Percentiles rank a stretch among this genome's conserved stretches.
phyloP scores from a whole-genome alignment of 2,329 filamentous ascomycete species.

The Colletotrichum musae region DNA sequence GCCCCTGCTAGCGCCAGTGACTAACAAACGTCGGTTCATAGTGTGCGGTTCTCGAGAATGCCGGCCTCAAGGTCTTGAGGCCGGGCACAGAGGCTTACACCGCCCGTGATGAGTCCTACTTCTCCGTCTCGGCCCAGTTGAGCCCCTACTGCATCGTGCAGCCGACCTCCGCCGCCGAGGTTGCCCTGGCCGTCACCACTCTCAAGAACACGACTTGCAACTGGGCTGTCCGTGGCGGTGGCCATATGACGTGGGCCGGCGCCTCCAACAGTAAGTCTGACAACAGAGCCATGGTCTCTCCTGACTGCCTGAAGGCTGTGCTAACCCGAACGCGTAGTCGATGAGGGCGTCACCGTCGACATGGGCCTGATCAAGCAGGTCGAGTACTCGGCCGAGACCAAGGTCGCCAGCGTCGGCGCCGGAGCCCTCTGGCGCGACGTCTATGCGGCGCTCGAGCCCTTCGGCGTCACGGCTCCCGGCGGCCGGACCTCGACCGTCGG shows the following conservation, averaged over 20 bases:
- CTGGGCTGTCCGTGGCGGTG: conserved; percentile 52
- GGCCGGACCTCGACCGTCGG: conserved; percentile 42
- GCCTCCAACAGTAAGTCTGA: conserved; percentile 7
- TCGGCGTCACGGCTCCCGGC: conserved; percentile 13
- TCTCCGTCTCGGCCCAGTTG: conserved; percentile 17
- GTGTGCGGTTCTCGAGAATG: background rate
- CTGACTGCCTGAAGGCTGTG: background rate
- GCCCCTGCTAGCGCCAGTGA: background rate
- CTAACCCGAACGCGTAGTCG: conserved; percentile 45
- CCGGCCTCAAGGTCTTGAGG: background rate
- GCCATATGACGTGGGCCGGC: conserved; percentile 45
- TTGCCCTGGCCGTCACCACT: conserved; percentile 46
- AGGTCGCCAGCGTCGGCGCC: conserved; percentile 14
- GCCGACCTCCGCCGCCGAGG: conserved; percentile 45
- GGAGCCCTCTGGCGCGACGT: conserved; percentile 29
- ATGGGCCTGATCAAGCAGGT: conserved; percentile 45
- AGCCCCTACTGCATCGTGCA: conserved; percentile 46
- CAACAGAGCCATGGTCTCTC: background rate
- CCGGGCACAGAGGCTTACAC: background rate
- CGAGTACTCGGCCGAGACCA: background rate
- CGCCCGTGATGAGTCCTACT: conserved; percentile 10
- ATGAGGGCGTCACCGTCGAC: conserved; percentile 49
- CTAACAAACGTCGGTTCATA: background rate
- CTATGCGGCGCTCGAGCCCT: conserved; percentile 4
- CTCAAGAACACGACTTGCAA: conserved; percentile 46